Base-by-base conservation (phyloP, 768 basidiomycete species). In the Pleurotus giganteus region DNA sequence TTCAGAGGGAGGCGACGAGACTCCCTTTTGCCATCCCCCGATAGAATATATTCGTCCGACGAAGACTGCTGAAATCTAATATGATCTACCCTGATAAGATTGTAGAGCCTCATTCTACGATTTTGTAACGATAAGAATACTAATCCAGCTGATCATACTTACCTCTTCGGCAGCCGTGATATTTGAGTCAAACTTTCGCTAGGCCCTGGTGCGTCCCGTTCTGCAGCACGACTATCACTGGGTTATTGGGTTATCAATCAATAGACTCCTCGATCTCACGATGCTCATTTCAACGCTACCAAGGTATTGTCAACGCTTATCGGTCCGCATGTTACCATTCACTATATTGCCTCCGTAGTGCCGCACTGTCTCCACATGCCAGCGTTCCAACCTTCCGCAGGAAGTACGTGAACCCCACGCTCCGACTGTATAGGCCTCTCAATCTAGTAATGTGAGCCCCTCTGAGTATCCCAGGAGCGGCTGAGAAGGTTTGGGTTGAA, bases 281-380 rank as follows among this genome's bases (percentile, higher is more conserved):
- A n/a, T n/a, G n/a, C n/a, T n/a, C n/a, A n/a, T n/a, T n/a, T n/a
- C n/a, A n/a, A n/a, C n/a, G n/a, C n/a, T 41, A 4, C 39, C n/a
- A 19, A 27, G 46, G 46, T 47, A 21, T 15, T 28, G 23, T 47
- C 46, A 29, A 17, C 31, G n/a, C 17, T 19, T 23, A 47, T 47
- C 46, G 29, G 46, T 47, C 46, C 46, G 26, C 46, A 31, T 31
- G 46, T 32, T 31, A 5, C 9, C 27, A 19, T 23, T 41, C 15
- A 41, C 19, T 41, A 11, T 36, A 51, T 51, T 51, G 26, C 49
- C 34, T 37, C 49, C 49, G 49, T 34, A 51, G 21, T 13, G 24
- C 49, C 49, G 23, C 12, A 6, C 37, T 51, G 31, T 15, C 49
- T 32, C 34, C 49, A 37, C 49, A 34, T 32, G 21, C 8, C n/a